Evolutionary conservation across 768 basidiomycete genomes (phyloP).

Genomic region (Lactarius deliciosus): DNA sequence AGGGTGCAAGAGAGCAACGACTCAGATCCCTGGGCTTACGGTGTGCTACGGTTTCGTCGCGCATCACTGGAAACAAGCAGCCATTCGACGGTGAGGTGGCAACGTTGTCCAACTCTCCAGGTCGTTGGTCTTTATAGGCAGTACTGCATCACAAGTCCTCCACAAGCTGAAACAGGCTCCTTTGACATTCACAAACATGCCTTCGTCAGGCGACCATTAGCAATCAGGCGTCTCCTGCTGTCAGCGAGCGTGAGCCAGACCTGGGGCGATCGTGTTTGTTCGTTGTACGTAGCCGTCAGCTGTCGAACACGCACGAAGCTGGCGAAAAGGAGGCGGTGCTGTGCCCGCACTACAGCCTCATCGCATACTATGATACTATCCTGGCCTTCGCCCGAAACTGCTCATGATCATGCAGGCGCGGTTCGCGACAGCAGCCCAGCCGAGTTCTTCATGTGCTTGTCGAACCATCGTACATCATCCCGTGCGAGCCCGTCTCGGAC

Average conservation of each 20-base stretch:
- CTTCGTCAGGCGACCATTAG: conserved; percentile 65
- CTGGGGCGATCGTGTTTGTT: conserved; percentile 2
- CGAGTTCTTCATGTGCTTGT: conserved; percentile 53
- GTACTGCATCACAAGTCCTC: too few species aligned
- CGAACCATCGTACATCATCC: conserved; percentile 32
- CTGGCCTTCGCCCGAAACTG: conserved; percentile 73
- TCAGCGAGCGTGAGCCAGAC: conserved; percentile 11
- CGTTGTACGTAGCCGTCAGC: conserved; percentile 67
- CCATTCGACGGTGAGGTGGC: too few species aligned
- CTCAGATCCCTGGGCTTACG: too few species aligned
- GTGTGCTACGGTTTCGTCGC: too few species aligned
- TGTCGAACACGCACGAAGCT: conserved; percentile 80
- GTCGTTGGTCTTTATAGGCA: too few species aligned
- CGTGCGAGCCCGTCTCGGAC: background rate
- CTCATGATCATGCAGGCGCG: conserved; percentile 60
- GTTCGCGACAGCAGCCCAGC: conserved; percentile 58
- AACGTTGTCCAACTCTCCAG: too few species aligned
- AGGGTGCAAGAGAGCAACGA: too few species aligned
- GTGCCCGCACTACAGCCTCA: conserved; percentile 86
- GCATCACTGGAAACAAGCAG: too few species aligned
- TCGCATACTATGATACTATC: conserved; percentile 71
- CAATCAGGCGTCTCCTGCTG: conserved; percentile 63
- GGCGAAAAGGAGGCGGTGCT: conserved; percentile 86
- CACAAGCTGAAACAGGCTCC: too few species aligned
- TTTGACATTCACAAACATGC: too few species aligned